These are phyloP conservation scores for Micractinium conductrix DNA, from an alignment of 139 green algal genomes.

Conservation along the genomic window DNA sequence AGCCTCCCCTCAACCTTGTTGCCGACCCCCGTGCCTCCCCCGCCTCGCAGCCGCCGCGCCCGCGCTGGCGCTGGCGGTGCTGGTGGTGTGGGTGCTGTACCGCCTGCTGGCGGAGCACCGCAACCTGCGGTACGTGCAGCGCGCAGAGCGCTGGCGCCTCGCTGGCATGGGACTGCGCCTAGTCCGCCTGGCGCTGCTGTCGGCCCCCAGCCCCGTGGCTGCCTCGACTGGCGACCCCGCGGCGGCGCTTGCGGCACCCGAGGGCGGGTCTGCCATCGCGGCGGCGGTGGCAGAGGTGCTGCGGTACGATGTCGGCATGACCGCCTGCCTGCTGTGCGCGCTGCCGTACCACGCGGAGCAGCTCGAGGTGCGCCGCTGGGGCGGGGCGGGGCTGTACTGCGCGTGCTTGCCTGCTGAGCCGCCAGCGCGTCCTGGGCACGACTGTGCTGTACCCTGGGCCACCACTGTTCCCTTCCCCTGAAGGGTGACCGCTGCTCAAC, in stretches of 20 bases:
- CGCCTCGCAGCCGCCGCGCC: slow-evolving; percentile 16
- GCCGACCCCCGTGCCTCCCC: no score
- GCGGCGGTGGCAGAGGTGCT: slow-evolving; percentile 27
- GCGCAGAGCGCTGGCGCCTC: slow-evolving; percentile 47
- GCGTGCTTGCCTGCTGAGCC: background rate
- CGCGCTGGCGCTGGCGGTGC: slow-evolving; percentile 15
- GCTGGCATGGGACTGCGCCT: slow-evolving; percentile 46
- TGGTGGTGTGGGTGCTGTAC: slow-evolving; percentile 49
- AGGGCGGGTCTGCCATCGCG: slow-evolving; percentile 4
- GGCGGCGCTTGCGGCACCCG: background rate
- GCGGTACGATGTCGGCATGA: slow-evolving; percentile 30
- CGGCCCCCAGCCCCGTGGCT: background rate
- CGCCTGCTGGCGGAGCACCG: slow-evolving; percentile 47
- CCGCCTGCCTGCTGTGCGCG: slow-evolving; percentile 31
- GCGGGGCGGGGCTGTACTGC: no score
- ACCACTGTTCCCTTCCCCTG: background rate
- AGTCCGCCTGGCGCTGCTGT: slow-evolving; percentile 45
- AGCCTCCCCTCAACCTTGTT: no score
- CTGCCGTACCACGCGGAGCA: slow-evolving; percentile 38
- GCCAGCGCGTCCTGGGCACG: background rate
- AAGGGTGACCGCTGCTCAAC: background rate
- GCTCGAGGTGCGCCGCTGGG: slow-evolving; percentile 19
- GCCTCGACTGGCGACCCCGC: background rate
- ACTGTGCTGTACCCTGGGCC: background rate
- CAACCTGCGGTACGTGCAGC: slow-evolving; percentile 36